Evolutionary conservation across 345 rosid genomes (phyloP).

Genomic region (Tarenaya hassleriana): DNA sequence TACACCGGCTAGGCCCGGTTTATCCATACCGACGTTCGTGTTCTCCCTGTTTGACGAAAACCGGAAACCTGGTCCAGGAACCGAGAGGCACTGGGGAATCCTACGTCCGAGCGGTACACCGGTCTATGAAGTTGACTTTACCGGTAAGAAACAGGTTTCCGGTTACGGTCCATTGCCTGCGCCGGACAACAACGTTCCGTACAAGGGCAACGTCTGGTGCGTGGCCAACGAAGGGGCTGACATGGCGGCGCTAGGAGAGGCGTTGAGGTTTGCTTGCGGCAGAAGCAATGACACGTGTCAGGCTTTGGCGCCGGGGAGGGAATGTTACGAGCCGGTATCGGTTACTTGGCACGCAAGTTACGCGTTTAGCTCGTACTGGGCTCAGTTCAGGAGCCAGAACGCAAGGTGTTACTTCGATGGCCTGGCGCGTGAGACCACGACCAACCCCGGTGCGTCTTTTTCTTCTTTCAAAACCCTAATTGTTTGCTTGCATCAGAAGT

Average conservation of each 20-base stretch:
- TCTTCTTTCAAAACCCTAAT: not conserved
- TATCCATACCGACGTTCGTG: constrained; percentile 48
- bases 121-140: constrained; percentile 50
- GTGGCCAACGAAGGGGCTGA: constrained; percentile 41
- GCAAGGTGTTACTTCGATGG: constrained; percentile 66
- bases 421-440: constrained; percentile 50
- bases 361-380: constrained; percentile 74
- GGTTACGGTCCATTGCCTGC: constrained; percentile 40
- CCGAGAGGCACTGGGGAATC: constrained; percentile 76
- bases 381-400: constrained; percentile 43
- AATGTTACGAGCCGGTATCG: constrained; percentile 57
- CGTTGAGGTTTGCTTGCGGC: constrained; percentile 40
- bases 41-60: constrained; percentile 63
- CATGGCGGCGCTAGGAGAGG: constrained; percentile 27
- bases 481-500: not conserved
- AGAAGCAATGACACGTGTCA: constrained; percentile 49
- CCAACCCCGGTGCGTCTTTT: constrained; percentile 54
- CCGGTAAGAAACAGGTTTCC: constrained; percentile 34
- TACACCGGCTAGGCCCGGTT: constrained; percentile 69
- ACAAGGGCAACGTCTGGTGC: constrained; percentile 65
- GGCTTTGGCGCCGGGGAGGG: constrained; percentile 46
- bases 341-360: constrained; percentile 55
- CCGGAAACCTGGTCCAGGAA: constrained; percentile 58
- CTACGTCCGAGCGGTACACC: constrained; percentile 41
- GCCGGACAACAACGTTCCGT: constrained; percentile 47